These are phyloP conservation scores for Penicillium sp. DNA, from an alignment of 2,329 filamentous ascomycete species.

Conservation along the genomic window DNA sequence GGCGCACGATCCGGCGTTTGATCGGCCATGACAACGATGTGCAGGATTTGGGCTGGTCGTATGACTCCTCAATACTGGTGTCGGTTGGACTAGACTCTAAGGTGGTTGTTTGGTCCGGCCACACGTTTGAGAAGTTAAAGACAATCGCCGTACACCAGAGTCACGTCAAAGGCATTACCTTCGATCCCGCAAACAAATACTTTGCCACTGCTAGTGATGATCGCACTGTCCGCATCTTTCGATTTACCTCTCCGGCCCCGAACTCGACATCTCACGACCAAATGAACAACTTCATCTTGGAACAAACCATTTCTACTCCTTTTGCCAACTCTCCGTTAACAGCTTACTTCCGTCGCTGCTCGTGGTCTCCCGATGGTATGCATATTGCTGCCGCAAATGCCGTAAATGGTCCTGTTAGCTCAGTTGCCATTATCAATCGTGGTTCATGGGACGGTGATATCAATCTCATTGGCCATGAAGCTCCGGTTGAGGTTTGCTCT, in stretches of 20 bases:
- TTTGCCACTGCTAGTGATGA: constrained; percentile 98
- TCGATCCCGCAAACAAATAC: constrained; percentile 98
- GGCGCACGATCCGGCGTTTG: constrained; percentile 88
- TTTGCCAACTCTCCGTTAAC: constrained; percentile 90
- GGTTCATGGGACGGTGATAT: constrained; percentile 93
- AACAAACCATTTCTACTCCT: constrained; percentile 80
- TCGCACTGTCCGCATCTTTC: constrained; percentile 91
- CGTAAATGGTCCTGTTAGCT: constrained; percentile 94
- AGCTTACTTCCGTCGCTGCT: constrained; percentile 92
- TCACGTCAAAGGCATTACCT: constrained; percentile 97
- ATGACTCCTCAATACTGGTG: constrained; percentile 89
- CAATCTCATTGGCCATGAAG: constrained; percentile 94
- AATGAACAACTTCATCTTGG: constrained; percentile 91
- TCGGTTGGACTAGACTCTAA: constrained; percentile 97
- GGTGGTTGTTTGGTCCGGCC: constrained; percentile 95
- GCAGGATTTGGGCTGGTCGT: constrained; percentile 94
- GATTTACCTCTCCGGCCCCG: constrained; percentile 82
- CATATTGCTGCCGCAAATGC: constrained; percentile 96
- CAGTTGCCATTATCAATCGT: constrained; percentile 90
- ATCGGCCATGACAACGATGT: constrained; percentile 98
- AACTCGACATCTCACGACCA: constrained; percentile 94
- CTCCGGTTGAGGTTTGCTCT: constrained; percentile 91
- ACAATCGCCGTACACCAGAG: constrained; percentile 87
- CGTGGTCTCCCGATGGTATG: constrained; percentile 95
- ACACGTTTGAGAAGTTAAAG: constrained; percentile 97